A percentile compares a stretch with the other conserved stretches of the same genome.
Conservation (phyloP, 768 basidiomycete genomes). For the Mycena rosella region DNA sequence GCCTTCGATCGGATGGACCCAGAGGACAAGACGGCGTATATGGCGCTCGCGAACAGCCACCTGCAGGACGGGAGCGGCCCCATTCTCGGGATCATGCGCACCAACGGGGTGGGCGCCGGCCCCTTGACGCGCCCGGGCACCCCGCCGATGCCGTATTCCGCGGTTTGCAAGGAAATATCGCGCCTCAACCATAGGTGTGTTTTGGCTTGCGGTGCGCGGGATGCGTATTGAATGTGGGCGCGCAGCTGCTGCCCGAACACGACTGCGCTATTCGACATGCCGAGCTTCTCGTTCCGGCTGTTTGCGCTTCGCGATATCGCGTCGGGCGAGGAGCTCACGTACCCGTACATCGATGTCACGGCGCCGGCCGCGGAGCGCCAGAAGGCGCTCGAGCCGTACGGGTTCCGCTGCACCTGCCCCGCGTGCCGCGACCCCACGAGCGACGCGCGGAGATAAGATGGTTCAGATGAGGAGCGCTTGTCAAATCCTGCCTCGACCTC, state of each 20-base stretch:
- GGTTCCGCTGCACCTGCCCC: conserved; percentile 48
- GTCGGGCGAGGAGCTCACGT: conserved; percentile 1
- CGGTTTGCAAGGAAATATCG: conserved; percentile 46
- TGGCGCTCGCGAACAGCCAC: conserved; percentile 48
- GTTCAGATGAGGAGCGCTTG: too few relatives aligned
- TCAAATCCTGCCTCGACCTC: too few relatives aligned
- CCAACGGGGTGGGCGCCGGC: conserved; percentile 46
- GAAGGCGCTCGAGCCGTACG: conserved; percentile 44
- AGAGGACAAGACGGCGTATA: conserved; percentile 44
- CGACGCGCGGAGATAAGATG: conserved; percentile 5
- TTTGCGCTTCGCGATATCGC: conserved; percentile 39
- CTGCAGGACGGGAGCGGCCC: conserved; percentile 50
- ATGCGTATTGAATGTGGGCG: not conserved
- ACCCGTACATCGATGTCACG: not conserved
- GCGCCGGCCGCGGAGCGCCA: conserved; percentile 41
- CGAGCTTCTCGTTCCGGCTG: conserved; percentile 31
- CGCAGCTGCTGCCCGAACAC: conserved; percentile 44
- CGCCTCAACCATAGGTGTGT: conserved; percentile 54
- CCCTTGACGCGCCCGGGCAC: conserved; percentile 30
- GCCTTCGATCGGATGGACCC: conserved; percentile 38
- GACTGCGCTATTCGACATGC: conserved; percentile 37
- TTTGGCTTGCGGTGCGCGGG: too few relatives aligned
- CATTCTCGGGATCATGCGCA: conserved; percentile 48
- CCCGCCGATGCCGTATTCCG: conserved; percentile 39
- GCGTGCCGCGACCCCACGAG: conserved; percentile 40